These are phyloP conservation scores for Phytophthora nicotianae DNA, from an alignment of 352 stramenopile species.

Conservation along the genomic window DNA sequence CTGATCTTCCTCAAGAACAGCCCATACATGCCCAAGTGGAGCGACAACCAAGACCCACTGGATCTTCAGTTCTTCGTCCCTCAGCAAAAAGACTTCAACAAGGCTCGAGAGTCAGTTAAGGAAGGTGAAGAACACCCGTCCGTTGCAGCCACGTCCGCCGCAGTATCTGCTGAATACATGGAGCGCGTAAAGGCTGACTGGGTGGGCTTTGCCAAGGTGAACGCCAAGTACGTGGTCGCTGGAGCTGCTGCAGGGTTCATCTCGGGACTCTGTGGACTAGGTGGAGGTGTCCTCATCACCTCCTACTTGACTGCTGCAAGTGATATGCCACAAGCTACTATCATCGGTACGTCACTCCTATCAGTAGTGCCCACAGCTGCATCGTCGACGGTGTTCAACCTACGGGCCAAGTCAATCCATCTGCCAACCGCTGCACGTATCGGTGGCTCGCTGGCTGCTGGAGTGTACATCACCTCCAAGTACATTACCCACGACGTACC, in stretches of 20 bases:
- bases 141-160: constrained; percentile 23
- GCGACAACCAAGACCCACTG: constrained; percentile 49
- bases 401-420: constrained; percentile 81
- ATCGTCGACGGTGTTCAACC: constrained; percentile 83
- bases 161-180: constrained; percentile 46
- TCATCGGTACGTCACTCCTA: constrained; percentile 86
- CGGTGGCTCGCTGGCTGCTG: constrained; percentile 62
- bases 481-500: constrained; percentile 82
- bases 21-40: constrained; percentile 78
- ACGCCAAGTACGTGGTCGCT: constrained; percentile 80
- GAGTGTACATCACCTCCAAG: constrained; percentile 83
- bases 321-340: constrained; percentile 84
- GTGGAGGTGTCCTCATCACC: constrained; percentile 87
- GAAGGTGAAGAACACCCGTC: constrained; percentile 18
- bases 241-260: constrained; percentile 82
- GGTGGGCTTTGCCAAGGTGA: constrained; percentile 52
- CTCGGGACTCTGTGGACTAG: constrained; percentile 81
- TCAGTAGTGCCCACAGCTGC: constrained; percentile 81
- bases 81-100: constrained; percentile 37
- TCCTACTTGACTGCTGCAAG: constrained; percentile 85
- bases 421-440: constrained; percentile 71
- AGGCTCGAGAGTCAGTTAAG: constrained; percentile 5
- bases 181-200: constrained; percentile 49
- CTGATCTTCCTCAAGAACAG: constrained; percentile 88
- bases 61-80: constrained; percentile 83